Percentiles rank a stretch among this genome's conserved stretches.
Evolutionary conservation across 2,329 filamentous ascomycete genomes (phyloP).

Genomic region (Exutisphaerella laricina): DNA sequence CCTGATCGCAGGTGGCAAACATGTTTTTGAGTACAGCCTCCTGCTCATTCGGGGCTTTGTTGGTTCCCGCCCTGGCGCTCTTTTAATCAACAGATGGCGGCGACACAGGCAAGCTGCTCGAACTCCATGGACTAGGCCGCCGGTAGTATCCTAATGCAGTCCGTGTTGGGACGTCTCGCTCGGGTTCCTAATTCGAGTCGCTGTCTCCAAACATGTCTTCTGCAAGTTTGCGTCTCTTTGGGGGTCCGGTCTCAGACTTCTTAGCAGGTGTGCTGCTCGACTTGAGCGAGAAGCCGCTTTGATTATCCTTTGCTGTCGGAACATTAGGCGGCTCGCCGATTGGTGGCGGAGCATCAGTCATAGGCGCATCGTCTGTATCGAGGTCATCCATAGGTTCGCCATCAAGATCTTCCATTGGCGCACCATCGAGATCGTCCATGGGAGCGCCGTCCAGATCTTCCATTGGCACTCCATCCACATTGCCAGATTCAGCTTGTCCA

Average conservation of each 20-base stretch:
- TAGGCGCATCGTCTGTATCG: conserved; percentile 5
- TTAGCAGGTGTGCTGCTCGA: conserved; percentile 23
- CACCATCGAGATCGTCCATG: conserved; percentile 27
- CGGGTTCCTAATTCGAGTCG: conserved; percentile 44
- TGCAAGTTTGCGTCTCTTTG: conserved; percentile 63
- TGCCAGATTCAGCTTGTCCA: conserved; percentile 40
- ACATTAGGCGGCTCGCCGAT: conserved; percentile 12
- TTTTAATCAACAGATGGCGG: background rate
- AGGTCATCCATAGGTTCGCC: conserved; percentile 5
- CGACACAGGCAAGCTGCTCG: background rate
- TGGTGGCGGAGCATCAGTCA: conserved; percentile 19
- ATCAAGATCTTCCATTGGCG: conserved; percentile 9
- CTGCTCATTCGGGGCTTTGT: background rate
- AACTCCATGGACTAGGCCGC: background rate
- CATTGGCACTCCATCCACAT: conserved; percentile 44
- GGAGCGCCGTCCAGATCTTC: conserved; percentile 31
- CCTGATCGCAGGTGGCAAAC: conserved; percentile 1
- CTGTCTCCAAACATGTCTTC: conserved; percentile 86
- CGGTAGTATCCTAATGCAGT: background rate
- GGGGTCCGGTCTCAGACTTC: conserved; percentile 15
- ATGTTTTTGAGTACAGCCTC: background rate
- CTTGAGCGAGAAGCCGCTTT: conserved; percentile 25
- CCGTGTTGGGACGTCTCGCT: conserved; percentile 1
- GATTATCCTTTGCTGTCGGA: background rate
- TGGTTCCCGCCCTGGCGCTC: background rate